Base-by-base conservation (phyloP, 805 yeast species). In the Starmerella vitae region DNA sequence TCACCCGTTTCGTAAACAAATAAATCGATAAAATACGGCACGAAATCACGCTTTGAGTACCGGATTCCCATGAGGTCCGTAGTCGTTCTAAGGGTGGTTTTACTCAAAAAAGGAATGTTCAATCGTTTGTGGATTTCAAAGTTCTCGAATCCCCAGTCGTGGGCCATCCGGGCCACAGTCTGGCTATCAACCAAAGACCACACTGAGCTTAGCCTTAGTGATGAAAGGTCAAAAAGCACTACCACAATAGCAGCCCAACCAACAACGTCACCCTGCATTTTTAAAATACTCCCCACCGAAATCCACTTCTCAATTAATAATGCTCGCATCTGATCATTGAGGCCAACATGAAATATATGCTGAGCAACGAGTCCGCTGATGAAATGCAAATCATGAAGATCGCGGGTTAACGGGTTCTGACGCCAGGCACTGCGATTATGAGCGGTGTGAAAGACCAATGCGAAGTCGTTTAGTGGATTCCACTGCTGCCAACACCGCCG, bases 191-290 rank as follows among this genome's bases (percentile, higher is more conserved):
- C 81, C 34, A 65, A 63, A 6, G 76, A 63, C 97, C 97, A 88
- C 1, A 86, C 69, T 38, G 71, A 68, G 20, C 70, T 62, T 33
- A 88, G 63, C 47, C 97, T 69, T 41, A 88, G 62, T 2, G 88
- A 66, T 0, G 95, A 93, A 39, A 78, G 72, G 0, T 93, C 80
- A 51, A 94, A 78, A 2, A 86, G 67, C 1, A 79, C 68, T 0
- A 91, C 76, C 1, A 94, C 83, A 48, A 88, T 74, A 0, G 94
- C 94, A 19, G 84, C 63, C 96, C 96, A 88, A 22, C 91, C 77
- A 0, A 85, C 86, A 86, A 84, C 83, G 55, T 88, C 93, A 36
- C 97, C 97, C 22, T 72, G 63, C 43, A 71, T 72, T 52, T 83
- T 91, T 45, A 88, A 71, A 20, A 66, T 62, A 46, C 78, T 73